Conservation (phyloP, 2,329 filamentous ascomycete species). For the Cercospora sp. region DNA sequence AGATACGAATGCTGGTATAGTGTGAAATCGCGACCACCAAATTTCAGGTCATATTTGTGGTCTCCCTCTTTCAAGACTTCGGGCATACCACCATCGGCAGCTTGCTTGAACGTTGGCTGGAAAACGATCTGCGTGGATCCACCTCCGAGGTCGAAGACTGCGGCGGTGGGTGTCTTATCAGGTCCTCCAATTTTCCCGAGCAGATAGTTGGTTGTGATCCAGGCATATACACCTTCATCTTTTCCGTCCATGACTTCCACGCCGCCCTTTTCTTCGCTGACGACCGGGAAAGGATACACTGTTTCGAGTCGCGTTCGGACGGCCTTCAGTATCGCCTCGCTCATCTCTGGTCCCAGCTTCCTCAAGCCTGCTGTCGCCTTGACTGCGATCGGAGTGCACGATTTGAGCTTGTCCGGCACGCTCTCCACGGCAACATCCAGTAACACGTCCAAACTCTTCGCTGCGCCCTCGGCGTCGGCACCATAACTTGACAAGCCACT, state of each 20-base stretch:
- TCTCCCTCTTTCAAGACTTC: constrained; percentile 83
- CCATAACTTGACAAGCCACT: constrained; percentile 82
- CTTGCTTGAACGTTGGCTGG: constrained; percentile 84
- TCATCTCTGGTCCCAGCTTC: constrained; percentile 77
- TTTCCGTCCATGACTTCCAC: constrained; percentile 97
- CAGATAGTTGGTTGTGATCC: constrained; percentile 99
- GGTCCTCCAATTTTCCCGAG: constrained; percentile 95
- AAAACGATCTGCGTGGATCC: constrained; percentile 98
- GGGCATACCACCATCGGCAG: constrained; percentile 74
- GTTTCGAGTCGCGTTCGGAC: constrained; percentile 83
- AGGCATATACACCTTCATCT: constrained; percentile 96
- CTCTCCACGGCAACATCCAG: constrained; percentile 81
- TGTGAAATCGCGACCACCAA: constrained; percentile 85
- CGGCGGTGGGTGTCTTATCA: constrained; percentile 85
- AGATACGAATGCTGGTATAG: constrained; percentile 98
- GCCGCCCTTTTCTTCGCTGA: constrained; percentile 79
- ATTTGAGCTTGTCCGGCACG: constrained; percentile 84
- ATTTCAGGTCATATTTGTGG: constrained; percentile 90
- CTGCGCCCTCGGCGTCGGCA: constrained; percentile 81
- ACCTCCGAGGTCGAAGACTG: constrained; percentile 92
- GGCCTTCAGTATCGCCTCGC: constrained; percentile 78
- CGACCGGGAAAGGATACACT: constrained; percentile 90
- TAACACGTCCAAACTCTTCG: constrained; percentile 82
- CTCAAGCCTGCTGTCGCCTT: constrained; percentile 95
- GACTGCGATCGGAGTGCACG: constrained; percentile 93